Percentiles rank a stretch among this genome's conserved stretches.
Conservation (phyloP, 257 asterid species). For the Solanum infundibuliforme region DNA sequence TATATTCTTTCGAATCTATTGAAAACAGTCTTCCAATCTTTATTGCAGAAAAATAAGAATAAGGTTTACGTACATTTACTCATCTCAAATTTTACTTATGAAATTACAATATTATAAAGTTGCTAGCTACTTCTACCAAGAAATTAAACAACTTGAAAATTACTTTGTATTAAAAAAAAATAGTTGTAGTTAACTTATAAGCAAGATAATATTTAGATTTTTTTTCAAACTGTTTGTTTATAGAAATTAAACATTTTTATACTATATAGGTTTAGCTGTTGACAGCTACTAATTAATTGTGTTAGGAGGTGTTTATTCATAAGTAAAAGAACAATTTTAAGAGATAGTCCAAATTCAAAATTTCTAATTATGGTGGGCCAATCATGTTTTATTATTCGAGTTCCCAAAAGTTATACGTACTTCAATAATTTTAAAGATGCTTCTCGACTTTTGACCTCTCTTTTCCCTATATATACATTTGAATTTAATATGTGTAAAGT, state of each 20-base stretch:
- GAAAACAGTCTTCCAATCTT: fast-evolving
- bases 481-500: background rate
- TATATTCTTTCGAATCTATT: background rate
- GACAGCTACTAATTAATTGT: background rate
- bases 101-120: too few species aligned
- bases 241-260: background rate
- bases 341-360: background rate
- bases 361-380: background rate
- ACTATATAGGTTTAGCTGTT: background rate
- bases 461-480: background rate
- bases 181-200: background rate
- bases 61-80: background rate
- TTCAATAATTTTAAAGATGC: background rate
- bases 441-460: background rate
- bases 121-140: background rate
- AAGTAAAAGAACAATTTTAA: background rate
- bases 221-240: background rate
- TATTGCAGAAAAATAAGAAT: fast-evolving
- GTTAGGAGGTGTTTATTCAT: background rate
- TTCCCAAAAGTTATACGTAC: background rate
- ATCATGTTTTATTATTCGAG: background rate
- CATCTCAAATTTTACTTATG: background rate
- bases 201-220: background rate
- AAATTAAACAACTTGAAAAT: background rate
- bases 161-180: background rate